Conservation (phyloP, 2,329 filamentous ascomycete species). For the Mycosphaerella sp. region DNA sequence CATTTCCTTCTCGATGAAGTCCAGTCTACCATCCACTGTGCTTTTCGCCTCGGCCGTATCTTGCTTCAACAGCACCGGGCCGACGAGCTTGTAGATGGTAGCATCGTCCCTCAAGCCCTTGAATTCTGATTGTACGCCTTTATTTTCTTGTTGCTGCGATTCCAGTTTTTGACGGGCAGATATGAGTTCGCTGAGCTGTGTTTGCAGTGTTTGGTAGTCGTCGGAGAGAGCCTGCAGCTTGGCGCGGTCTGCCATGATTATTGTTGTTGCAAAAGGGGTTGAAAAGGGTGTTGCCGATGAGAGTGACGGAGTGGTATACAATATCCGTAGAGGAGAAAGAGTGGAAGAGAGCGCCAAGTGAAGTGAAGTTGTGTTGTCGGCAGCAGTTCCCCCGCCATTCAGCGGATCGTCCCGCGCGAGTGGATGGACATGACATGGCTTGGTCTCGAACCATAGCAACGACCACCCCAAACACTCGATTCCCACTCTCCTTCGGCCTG, state of each 20-base stretch:
- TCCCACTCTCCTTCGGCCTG: neutral
- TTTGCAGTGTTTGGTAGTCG: conserved; percentile 79
- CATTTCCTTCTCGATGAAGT: conserved; percentile 94
- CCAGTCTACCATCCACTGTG: conserved; percentile 82
- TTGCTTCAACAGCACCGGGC: conserved; percentile 89
- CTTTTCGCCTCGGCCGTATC: conserved; percentile 84
- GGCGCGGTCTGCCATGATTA: conserved; percentile 52
- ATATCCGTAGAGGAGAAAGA: too few species aligned
- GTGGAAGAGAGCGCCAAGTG: too few species aligned
- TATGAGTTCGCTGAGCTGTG: conserved; percentile 76
- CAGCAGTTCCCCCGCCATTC: too few species aligned
- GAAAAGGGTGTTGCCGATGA: neutral
- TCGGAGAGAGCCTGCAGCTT: conserved; percentile 77
- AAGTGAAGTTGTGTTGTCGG: too few species aligned
- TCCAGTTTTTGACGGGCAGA: conserved; percentile 84
- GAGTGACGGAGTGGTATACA: too few species aligned
- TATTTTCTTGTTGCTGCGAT: conserved; percentile 89
- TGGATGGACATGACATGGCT: too few species aligned
- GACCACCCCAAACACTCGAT: too few species aligned
- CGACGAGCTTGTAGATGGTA: conserved; percentile 92
- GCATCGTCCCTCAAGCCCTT: conserved; percentile 80
- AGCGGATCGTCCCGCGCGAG: too few species aligned
- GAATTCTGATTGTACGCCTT: conserved; percentile 81
- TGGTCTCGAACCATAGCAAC: too few species aligned
- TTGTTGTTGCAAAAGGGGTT: neutral